Conservation (phyloP, 1,139 yeast genomes). For the Zygoascus meyerae region DNA sequence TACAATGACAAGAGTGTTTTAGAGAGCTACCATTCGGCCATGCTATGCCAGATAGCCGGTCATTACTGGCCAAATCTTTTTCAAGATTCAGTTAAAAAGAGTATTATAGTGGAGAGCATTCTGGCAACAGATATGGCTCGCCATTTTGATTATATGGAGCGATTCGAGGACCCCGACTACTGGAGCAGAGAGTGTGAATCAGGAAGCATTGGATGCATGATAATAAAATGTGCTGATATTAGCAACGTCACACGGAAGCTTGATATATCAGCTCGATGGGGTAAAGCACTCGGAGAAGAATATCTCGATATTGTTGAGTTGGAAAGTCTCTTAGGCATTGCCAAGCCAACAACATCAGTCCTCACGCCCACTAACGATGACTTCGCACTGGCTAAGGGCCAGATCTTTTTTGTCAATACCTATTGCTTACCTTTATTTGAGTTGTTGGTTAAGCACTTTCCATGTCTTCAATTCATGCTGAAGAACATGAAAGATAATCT, state of each 20-base stretch:
- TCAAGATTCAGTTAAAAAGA: neutral
- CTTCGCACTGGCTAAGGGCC: constrained; percentile 56
- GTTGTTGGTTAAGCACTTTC: constrained; percentile 47
- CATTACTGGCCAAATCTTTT: constrained; percentile 53
- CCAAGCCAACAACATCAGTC: constrained; percentile 15
- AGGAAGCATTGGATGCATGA: constrained; percentile 53
- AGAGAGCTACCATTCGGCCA: constrained; percentile 78
- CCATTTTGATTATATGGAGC: constrained; percentile 68
- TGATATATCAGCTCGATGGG: constrained; percentile 79
- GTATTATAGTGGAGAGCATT: constrained; percentile 39
- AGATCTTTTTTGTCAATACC: constrained; percentile 72
- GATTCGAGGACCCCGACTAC: constrained; percentile 26
- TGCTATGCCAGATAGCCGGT: constrained; percentile 55
- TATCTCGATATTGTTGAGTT: constrained; percentile 61
- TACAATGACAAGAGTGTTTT: constrained; percentile 66
- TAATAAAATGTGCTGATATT: constrained; percentile 90
- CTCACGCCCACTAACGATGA: constrained; percentile 11
- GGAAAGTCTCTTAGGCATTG: constrained; percentile 36
- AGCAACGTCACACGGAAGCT: constrained; percentile 84
- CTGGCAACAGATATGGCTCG: constrained; percentile 94
- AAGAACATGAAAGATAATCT: constrained; percentile 44
- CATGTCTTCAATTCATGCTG: constrained; percentile 31
- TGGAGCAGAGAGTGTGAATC: constrained; percentile 14
- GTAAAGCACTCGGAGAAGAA: constrained; percentile 67
- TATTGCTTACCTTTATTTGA: constrained; percentile 74